Conservation (phyloP, 2,329 filamentous ascomycete species). For the Lizonia empirigonia region DNA sequence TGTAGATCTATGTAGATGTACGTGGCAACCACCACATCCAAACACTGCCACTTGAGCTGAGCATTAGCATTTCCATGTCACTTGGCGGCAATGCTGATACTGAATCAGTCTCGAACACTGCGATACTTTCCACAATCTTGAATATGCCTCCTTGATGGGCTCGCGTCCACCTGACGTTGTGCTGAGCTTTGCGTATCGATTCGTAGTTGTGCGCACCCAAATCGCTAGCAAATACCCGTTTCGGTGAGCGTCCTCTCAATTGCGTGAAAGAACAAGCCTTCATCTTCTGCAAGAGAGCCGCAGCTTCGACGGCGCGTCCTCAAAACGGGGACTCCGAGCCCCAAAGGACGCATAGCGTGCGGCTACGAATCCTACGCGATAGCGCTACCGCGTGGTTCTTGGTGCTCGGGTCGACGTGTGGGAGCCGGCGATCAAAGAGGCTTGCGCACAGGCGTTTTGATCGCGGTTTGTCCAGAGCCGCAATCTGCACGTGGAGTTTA, state of each 20-base stretch:
- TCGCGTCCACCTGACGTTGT: background rate
- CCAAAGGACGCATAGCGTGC: constrained; percentile 4
- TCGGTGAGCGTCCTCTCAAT: background rate
- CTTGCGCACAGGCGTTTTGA: constrained; percentile 4
- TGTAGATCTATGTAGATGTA: constrained; percentile 3
- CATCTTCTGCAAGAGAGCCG: constrained; percentile 5
- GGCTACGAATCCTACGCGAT: constrained; percentile 9
- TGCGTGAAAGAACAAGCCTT: constrained; percentile 3
- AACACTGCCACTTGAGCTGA: constrained; percentile 9
- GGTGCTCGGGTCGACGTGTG: constrained; percentile 6
- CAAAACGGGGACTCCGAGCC: constrained; percentile 5
- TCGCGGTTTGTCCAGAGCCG: background rate
- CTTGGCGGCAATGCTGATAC: constrained; percentile 10
- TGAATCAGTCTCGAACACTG: background rate
- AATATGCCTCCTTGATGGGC: background rate
- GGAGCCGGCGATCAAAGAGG: constrained; percentile 5
- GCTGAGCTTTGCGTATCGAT: background rate
- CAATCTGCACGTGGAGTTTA: background rate
- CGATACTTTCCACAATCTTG: background rate
- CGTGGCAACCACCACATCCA: background rate
- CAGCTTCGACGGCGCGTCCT: constrained; percentile 4
- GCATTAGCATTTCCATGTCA: background rate
- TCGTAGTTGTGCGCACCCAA: background rate
- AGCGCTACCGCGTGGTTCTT: constrained; percentile 1
- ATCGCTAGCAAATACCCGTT: background rate